Base-by-base conservation (phyloP, 352 stramenopile genomes). In the Pythium periplocum region DNA sequence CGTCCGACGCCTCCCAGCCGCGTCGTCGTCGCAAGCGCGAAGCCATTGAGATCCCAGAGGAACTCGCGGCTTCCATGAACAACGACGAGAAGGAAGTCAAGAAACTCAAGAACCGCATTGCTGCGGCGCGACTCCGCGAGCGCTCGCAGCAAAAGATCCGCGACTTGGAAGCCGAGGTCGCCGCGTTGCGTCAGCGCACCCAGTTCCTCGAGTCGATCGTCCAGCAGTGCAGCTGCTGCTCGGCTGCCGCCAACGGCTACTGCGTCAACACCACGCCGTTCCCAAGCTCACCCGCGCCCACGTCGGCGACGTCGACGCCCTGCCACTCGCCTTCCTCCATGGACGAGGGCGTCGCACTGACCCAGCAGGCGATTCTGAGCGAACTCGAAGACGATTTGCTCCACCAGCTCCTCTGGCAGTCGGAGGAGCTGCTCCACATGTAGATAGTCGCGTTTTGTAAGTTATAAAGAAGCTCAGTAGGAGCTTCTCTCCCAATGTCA, bases 41-140 rank as follows among this genome's bases (percentile, higher is more conserved):
- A 34, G 51, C 70, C 1, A 83, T 86, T 51, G 59, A 71, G 38
- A 57, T 86, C 39, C 75, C 75, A 4, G 53, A 64, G 10, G 58
- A 71, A 38, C 26, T 78, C 26, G 56, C 45, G 2, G 33, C 48
- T n/a, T 49, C 51, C 17, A 26, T 26, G 17, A 26, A 26, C 32
- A 53, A 64, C 38, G 73, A 79, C 41, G 33, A 58, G 2, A 71
- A 72, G 31, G 75, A 82, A 17, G 51, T 83, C 47, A 75, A 66
- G 56, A 63, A 68, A 31, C 45, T 83, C 33, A 83, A 86, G 62
- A 87, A 83, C 62, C 73, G 76, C 40, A 77, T 83, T 42, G 61
- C 69, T 1, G 66, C 69, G 10, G 63, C 51, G 11, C 62, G 73
- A 3, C 49, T 81, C 8, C 76, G 73, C 44, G 62, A 84, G 52